Evolutionary conservation across 306 rosid genomes (phyloP).

Genomic region (Ziziphus jujuba): DNA sequence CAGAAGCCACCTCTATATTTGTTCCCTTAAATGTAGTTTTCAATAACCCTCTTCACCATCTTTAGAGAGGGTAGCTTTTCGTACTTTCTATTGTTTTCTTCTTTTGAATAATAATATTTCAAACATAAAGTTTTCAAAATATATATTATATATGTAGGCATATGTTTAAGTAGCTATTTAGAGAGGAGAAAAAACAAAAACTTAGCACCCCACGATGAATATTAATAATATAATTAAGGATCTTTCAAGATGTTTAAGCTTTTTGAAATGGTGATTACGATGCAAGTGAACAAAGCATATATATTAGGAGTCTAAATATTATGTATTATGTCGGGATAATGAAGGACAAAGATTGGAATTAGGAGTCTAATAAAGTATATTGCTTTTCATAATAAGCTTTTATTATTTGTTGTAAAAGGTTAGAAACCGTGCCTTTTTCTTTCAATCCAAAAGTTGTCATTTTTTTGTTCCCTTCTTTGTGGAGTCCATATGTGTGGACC

Average conservation of each 20-base stretch:
- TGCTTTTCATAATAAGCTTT: not conserved
- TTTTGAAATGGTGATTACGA: conserved; percentile 37
- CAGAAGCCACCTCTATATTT: conserved; percentile 28
- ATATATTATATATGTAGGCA: no score
- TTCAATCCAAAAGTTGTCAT: conserved; percentile 40
- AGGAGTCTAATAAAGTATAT: conserved; percentile 20
- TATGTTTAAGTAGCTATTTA: no score
- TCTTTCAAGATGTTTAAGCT: conserved; percentile 19
- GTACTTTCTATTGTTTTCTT: no score
- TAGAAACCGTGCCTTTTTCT: conserved; percentile 34
- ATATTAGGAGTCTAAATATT: conserved; percentile 30
- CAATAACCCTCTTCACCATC: no score
- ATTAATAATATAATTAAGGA: no score
- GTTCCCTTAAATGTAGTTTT: not conserved
- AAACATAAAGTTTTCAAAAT: no score
- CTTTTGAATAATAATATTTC: no score
- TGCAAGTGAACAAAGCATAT: conserved; percentile 35
- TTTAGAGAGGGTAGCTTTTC: no score
- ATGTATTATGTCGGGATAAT: conserved; percentile 47
- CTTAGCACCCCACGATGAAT: no score
- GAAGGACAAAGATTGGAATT: conserved; percentile 39
- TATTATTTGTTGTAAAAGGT: conserved; percentile 25
- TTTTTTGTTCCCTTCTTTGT: conserved; percentile 14
- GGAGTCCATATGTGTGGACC: no score
- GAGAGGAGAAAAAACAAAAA: no score